Evolutionary conservation across 164 flowering plant species (phyloP).

Genomic region (Vitis rupestris): DNA sequence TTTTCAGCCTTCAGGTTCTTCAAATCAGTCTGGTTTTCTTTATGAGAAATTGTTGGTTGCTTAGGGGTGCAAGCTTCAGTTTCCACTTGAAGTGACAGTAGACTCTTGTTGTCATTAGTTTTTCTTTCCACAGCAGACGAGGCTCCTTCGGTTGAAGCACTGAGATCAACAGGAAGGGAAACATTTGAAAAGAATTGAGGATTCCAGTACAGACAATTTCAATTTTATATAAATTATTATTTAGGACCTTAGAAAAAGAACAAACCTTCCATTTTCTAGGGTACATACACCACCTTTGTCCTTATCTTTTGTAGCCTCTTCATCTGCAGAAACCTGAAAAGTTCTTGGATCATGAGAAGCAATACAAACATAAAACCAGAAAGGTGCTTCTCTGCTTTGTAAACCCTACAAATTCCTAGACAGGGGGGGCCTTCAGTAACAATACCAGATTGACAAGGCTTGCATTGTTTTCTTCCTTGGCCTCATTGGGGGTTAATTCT

Average conservation of each 20-base stretch:
- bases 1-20: slow-evolving; percentile 57
- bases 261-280: slow-evolving; percentile 35
- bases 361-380: no score
- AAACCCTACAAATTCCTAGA: no score
- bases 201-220: neutral
- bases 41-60: slow-evolving; percentile 26
- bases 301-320: slow-evolving; percentile 2
- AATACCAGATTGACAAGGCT: slow-evolving; percentile 15
- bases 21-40: slow-evolving; percentile 21
- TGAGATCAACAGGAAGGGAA: neutral
- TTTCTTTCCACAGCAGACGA: slow-evolving; percentile 3
- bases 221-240: neutral
- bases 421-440: no score
- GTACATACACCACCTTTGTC: slow-evolving; percentile 1
- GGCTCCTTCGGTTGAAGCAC: neutral
- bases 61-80: slow-evolving; percentile 65
- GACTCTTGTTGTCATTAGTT: slow-evolving; percentile 14
- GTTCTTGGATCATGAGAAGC: no score
- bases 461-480: slow-evolving; percentile 1
- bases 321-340: slow-evolving; percentile 19
- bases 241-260: neutral
- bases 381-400: no score
- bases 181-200: neutral
- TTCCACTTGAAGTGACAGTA: slow-evolving; percentile 8
- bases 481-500: neutral